phyloP scores from a whole-genome alignment of 495 filamentous ascomycete species.

The Penicillium odoratum region DNA sequence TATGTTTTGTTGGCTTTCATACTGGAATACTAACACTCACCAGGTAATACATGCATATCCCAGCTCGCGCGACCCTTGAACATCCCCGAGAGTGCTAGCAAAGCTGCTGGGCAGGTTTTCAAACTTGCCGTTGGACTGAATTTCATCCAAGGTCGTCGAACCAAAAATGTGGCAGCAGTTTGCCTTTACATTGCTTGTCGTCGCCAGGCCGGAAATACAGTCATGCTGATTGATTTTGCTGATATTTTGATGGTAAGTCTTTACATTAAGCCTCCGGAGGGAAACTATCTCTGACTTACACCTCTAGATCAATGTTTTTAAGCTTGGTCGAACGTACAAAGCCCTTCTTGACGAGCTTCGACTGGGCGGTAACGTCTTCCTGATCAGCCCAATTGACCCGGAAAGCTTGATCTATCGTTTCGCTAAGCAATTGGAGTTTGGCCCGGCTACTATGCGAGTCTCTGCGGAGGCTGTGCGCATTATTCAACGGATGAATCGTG shows the following conservation, averaged over 20 bases:
- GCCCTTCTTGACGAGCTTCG: slow-evolving; percentile 67
- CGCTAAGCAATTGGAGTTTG: slow-evolving; percentile 86
- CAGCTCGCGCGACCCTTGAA: slow-evolving; percentile 50
- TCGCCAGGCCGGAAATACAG: slow-evolving; percentile 56
- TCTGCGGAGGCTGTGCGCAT: slow-evolving; percentile 83
- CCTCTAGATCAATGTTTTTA: slow-evolving; percentile 76
- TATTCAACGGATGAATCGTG: slow-evolving; percentile 85
- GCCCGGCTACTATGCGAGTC: slow-evolving; percentile 69
- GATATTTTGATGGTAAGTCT: slow-evolving; percentile 61
- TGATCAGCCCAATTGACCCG: slow-evolving; percentile 64
- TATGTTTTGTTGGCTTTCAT: not conserved
- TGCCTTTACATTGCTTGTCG: slow-evolving; percentile 88
- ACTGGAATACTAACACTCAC: not conserved
- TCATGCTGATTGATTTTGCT: slow-evolving; percentile 93
- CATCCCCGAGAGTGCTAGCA: slow-evolving; percentile 58
- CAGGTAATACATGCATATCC: slow-evolving; percentile 48
- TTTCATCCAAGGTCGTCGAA: slow-evolving; percentile 89
- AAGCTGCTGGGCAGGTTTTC: slow-evolving; percentile 69
- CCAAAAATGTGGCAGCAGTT: slow-evolving; percentile 77
- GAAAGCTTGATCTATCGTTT: slow-evolving; percentile 89
- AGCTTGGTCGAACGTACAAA: slow-evolving; percentile 82
- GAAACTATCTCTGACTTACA: not conserved
- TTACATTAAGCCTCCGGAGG: not conserved
- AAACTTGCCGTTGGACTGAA: slow-evolving; percentile 70
- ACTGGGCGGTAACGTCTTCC: slow-evolving; percentile 47